Evolutionary conservation across 306 rosid genomes (phyloP), one percentile per base, ranked within the genome.

Genomic region (Quercus bicolor): DNA sequence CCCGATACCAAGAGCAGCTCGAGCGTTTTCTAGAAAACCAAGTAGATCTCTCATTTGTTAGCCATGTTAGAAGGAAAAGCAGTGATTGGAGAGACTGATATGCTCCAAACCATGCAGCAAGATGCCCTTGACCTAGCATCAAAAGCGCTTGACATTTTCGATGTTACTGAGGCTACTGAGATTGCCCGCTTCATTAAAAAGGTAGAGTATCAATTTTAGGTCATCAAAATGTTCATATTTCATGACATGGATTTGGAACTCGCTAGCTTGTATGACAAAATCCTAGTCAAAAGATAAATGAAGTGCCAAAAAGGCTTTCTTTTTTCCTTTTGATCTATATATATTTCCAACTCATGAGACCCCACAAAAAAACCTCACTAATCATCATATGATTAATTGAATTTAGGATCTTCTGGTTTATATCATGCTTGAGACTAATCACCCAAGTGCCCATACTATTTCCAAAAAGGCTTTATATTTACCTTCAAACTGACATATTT

Each of bases 31-130:
- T 10, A 48, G 53, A 48, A 48, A 48, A 48, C 53, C 15, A 48
- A 12, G 3, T 21, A 29, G 19, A 56, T 19, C 5, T 68, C 2
- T 20, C 10, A 62, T 53, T 5, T 48, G 40, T 51, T 76, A 83
- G 82, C 72, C 86, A 91, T 94, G 98, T 73, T 92, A 18, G 94
- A 94, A 81, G 98, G 97, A 14, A 90, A 92, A 82, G 97, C 97
- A 71, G 88, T 92, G 43, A 80, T 92, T 56, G 93, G 90, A 52
- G 97, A 92, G 77, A 89, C 97, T 13, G 98, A 94, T 69, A 94
- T 94, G 98, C 84, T 89, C 75, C 89, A 88, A 45, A 84, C 84
- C 26, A 92, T 92, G 97, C 97, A 92, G 83, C 92, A 87, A 72
- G 83, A 88, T 68, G 98, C 98, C 12, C 78, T 92, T 21, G 71